Base-by-base conservation (phyloP, 139 green algal species). In the Nannochloris sp. region DNA sequence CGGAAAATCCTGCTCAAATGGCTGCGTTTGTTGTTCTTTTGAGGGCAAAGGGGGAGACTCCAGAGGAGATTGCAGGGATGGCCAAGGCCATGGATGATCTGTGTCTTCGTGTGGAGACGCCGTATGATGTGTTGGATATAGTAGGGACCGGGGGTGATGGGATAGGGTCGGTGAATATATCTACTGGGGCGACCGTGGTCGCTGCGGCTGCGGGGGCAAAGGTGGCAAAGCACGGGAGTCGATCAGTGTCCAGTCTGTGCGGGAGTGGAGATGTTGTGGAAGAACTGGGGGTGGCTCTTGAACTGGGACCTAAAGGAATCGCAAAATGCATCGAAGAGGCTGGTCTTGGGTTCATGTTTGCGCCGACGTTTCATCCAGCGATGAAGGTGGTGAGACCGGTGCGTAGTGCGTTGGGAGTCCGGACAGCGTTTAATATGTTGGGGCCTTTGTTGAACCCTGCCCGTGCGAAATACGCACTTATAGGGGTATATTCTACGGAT, bases 151-250 rank as follows among this genome's bases (percentile, higher is more conserved):
- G 94, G 26, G 94, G 94, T 11, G 94, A 99, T 72, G 86, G 86
- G 77, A 95, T 95, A 44, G 92, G 93, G 45, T 95, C 87, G 12
- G 91, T 99, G 44, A 99, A 99, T 83, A 99, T 99, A 70, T 94
- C 82, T 36, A 99, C 94, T 1, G 94, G 94, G 5, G 84, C 94
- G 3, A 92, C 75, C 61, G 79, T 99, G 23, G 58, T 99, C 8
- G 89, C 91, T 25, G 94, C 94, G 9, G 92, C 91, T 4, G 94
- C 92, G 14, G 94, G 94, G 5, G 93, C 88, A 4, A 84, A 85
- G 49, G 89, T 99, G 9, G 94, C 93, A 59, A 99, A 99, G 82
- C 93, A 98, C 65, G 93, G 93, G 67, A 95, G 81, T 66, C 79
- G 93, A 3, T 95, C 87, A 17, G 90, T 97, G 53, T 97, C 89